These are phyloP conservation scores for Datura wrightii DNA, from an alignment of 257 asterid species.

Conservation along the genomic window DNA sequence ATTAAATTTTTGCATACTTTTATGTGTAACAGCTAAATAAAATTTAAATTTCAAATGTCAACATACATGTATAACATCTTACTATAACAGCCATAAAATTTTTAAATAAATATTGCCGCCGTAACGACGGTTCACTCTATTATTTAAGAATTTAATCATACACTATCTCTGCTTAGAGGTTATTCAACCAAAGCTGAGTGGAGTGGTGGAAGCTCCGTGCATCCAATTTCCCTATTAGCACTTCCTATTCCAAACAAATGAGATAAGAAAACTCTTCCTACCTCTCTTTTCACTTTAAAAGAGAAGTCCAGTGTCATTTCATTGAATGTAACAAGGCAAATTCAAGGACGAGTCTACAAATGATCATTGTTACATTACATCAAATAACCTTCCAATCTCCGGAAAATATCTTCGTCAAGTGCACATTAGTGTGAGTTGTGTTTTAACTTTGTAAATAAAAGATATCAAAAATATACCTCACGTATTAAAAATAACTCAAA, in stretches of 20 bases:
- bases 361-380: conserved; percentile 14
- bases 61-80: too few species aligned
- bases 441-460: too few species aligned
- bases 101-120: too few species aligned
- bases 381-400: background rate
- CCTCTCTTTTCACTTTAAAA: background rate
- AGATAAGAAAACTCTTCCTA: background rate
- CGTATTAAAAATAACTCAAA: too few species aligned
- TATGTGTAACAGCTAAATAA: too few species aligned
- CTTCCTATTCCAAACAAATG: background rate
- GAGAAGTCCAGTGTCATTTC: background rate
- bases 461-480: too few species aligned
- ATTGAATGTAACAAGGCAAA: background rate
- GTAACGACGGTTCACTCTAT: too few species aligned
- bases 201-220: background rate
- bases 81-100: too few species aligned
- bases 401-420: background rate
- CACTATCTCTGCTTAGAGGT: background rate
- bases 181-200: background rate
- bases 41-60: too few species aligned
- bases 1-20: too few species aligned
- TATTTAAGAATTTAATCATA: background rate
- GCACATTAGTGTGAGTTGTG: background rate
- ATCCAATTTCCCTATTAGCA: background rate
- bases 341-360: background rate